phyloP scores from a whole-genome alignment of 371 early-diverging fungal species.

The Zopfochytrium polystomum region DNA sequence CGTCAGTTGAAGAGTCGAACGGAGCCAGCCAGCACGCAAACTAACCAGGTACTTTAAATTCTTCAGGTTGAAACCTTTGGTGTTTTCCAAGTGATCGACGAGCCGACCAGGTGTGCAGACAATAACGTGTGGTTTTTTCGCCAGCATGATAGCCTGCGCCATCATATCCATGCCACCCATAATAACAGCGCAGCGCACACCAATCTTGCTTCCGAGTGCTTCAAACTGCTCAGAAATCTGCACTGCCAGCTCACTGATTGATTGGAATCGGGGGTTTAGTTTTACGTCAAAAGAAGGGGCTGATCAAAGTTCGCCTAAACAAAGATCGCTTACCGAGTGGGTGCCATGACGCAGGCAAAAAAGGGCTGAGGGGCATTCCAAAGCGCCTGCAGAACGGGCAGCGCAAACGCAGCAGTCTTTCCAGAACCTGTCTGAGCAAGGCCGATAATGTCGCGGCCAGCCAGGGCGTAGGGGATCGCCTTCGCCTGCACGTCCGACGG shows the following conservation, averaged over 20 bases:
- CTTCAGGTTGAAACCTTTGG: constrained; percentile 90
- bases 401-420: constrained; percentile 96
- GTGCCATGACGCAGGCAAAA: constrained; percentile 95
- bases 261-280: too few species aligned
- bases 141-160: constrained; percentile 79
- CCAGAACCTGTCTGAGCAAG: constrained; percentile 98
- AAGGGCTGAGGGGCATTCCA: constrained; percentile 86
- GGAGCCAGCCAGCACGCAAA: constrained; percentile 25
- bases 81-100: constrained; percentile 99
- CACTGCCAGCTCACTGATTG: constrained; percentile 54
- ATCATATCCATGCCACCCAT: constrained; percentile 93
- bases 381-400: constrained; percentile 91
- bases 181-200: constrained; percentile 38
- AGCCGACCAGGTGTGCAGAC: constrained; percentile 98
- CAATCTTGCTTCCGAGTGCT: constrained; percentile 23
- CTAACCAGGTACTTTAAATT: constrained; percentile 72
- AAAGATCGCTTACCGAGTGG: constrained; percentile 74
- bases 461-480: constrained; percentile 40
- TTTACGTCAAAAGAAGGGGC: too few species aligned
- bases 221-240: constrained; percentile 53
- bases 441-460: constrained; percentile 88
- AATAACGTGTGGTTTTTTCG: constrained; percentile 74
- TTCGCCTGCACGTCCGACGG: constrained; percentile 80
- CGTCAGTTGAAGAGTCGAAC: neutral
- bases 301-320: neutral